Conservation (phyloP, 768 basidiomycete species). For the Filobasidium floriforme region DNA sequence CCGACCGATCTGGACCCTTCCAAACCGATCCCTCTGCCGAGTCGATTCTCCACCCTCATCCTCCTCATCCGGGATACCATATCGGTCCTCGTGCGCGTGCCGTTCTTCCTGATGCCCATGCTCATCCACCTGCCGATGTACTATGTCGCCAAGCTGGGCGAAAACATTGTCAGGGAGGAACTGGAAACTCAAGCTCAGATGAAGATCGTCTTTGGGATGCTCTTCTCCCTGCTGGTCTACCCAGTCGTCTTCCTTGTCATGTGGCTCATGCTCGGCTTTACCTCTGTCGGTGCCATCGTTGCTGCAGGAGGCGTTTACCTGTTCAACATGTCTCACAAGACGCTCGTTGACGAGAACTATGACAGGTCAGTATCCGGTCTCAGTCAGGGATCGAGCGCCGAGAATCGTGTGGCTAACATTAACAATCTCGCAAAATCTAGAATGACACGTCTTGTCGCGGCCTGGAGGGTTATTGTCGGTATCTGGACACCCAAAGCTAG, state of each 20-base stretch:
- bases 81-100: slow-evolving; percentile 62
- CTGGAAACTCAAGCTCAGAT: slow-evolving; percentile 95
- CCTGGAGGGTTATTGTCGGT: slow-evolving; percentile 95
- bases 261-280: slow-evolving; percentile 76
- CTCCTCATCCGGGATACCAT: slow-evolving; percentile 73
- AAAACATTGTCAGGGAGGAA: slow-evolving; percentile 68
- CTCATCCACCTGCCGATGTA: slow-evolving; percentile 60
- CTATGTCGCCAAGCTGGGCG: slow-evolving; percentile 67
- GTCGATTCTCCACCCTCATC: slow-evolving; percentile 69
- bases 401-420: slow-evolving; percentile 4
- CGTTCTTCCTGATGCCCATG: slow-evolving; percentile 82
- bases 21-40: slow-evolving; percentile 65
- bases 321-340: slow-evolving; percentile 76
- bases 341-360: slow-evolving; percentile 78
- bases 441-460: slow-evolving; percentile 74
- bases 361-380: slow-evolving; percentile 55
- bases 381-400: too few relatives aligned
- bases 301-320: slow-evolving; percentile 64
- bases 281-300: slow-evolving; percentile 62
- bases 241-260: slow-evolving; percentile 73
- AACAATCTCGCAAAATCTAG: slow-evolving; percentile 47
- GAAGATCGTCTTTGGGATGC: slow-evolving; percentile 75
- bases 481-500: slow-evolving; percentile 80
- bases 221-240: slow-evolving; percentile 71
- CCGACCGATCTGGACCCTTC: slow-evolving; percentile 75